Conservation (phyloP, 78 protist genomes). For the slime mould (Dictyostelium discoideum) region DNA sequence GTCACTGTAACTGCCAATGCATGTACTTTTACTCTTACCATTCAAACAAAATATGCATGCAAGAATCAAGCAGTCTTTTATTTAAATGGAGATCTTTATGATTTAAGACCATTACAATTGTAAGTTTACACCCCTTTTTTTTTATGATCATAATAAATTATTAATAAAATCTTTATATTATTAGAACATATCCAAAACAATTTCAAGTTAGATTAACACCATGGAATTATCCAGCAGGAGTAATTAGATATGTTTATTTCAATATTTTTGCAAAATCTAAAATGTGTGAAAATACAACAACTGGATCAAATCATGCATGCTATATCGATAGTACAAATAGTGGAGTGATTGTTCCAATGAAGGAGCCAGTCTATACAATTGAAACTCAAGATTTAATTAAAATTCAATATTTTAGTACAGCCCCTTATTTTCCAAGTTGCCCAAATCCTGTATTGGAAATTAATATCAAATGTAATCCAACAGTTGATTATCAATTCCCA, state of each 20-base stretch:
- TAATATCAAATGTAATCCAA: not conserved
- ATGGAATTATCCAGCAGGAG: too few species aligned
- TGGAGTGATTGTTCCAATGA: not conserved
- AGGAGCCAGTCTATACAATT: not conserved
- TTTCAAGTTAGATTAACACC: too few species aligned
- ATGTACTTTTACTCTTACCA: not conserved
- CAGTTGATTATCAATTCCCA: not conserved
- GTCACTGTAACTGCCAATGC: not conserved
- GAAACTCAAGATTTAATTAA: not conserved
- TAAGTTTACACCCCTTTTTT: not conserved
- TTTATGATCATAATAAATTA: too few species aligned
- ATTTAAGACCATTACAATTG: not conserved
- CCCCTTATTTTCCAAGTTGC: not conserved
- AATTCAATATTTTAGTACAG: not conserved
- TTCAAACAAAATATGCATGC: not conserved
- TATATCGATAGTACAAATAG: not conserved
- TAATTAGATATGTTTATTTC: not conserved
- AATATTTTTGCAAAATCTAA: not conserved
- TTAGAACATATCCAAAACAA: too few species aligned
- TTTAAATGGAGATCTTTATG: not conserved
- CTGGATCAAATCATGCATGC: not conserved
- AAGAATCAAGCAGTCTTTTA: not conserved
- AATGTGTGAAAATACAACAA: not conserved
- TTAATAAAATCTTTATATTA: too few species aligned
- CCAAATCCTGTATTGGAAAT: not conserved